Base-by-base conservation (phyloP, 176 grass and related monocot genomes). In the Tillandsia leiboldiana region DNA sequence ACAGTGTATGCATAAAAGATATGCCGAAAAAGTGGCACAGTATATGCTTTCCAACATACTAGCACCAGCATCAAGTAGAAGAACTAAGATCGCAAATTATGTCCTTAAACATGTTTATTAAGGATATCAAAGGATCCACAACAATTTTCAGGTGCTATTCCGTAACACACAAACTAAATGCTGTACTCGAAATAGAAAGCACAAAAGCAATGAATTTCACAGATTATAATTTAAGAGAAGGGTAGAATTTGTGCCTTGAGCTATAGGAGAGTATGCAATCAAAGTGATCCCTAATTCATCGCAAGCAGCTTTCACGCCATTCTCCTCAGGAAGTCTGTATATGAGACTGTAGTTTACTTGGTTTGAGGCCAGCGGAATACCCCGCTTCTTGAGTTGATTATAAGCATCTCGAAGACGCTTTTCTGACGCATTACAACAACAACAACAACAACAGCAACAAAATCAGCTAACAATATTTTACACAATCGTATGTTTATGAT, bases 331-430 rank as follows among this genome's bases (percentile, higher is more conserved):
- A 65, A 33, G 72, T 64, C 88, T 79, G 81, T 91, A 91, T 70
- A 91, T 79, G 64, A 91, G 76, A 77, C 88, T 87, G 74, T 91
- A 87, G 8, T 91, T 91, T 18, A 91, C 88, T 81, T 91, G 88
- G 79, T 91, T 91, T 54, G 83, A 71, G 33, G 85, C 89, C 49
- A 85, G 82, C 66, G 85, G 89, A 65, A 92, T 81, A 29, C 89
- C 85, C 52, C 85, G 70, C 85, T 85, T 92, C 73, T 88, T 88
- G n/a, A 91, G 80, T 64, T 71, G 76, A 50, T 75, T 72, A 67
- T 93, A 69, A 29, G 90, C 86, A 63, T 88, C 86, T 54, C 90
- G 75, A 11, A 88, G 80, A 17, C 83, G 76, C 58, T 86, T 93
- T 82, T 86, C 85, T 88, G 6, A 42, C 54, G 53, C 7, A 2